Conservation (phyloP, 805 yeast species). For the Komagataella mondaviorum region DNA sequence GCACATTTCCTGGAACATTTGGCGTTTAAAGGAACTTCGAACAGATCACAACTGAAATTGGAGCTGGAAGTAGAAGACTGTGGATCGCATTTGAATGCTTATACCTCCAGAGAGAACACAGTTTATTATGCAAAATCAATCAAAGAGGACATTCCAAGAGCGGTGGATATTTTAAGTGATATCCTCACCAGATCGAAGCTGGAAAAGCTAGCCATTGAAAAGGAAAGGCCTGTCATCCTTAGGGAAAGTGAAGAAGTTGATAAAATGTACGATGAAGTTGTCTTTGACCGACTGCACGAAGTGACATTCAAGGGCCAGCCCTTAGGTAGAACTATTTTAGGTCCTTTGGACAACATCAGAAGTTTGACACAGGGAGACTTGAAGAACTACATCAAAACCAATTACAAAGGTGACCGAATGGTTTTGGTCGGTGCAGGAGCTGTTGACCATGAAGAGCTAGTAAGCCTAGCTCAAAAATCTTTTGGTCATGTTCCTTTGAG, state of each 20-base stretch:
- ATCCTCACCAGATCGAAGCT: constrained; percentile 77
- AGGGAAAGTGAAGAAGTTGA: constrained; percentile 97
- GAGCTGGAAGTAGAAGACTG: constrained; percentile 92
- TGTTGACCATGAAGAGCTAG: constrained; percentile 78
- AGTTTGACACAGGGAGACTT: constrained; percentile 69
- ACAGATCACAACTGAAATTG: constrained; percentile 65
- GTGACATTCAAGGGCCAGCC: constrained; percentile 86
- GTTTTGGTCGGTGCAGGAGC: constrained; percentile 96
- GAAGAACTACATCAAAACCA: constrained; percentile 63
- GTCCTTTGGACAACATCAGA: constrained; percentile 82
- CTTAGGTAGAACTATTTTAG: constrained; percentile 90
- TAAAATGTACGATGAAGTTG: constrained; percentile 96
- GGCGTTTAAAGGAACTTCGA: constrained; percentile 88
- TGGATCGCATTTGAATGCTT: constrained; percentile 97
- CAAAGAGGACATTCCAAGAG: constrained; percentile 64
- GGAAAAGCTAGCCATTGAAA: constrained; percentile 76
- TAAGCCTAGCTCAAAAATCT: constrained; percentile 56
- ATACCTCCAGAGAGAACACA: constrained; percentile 94
- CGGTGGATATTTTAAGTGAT: constrained; percentile 82
- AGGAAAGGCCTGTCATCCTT: constrained; percentile 91
- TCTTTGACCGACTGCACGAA: constrained; percentile 91
- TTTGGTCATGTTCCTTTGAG: constrained; percentile 59
- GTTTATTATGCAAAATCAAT: constrained; percentile 91
- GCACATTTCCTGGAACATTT: constrained; percentile 96
- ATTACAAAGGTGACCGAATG: constrained; percentile 95